Evolutionary conservation across 306 rosid genomes (phyloP).

Genomic region (cucumber (Cucumis sativus)): DNA sequence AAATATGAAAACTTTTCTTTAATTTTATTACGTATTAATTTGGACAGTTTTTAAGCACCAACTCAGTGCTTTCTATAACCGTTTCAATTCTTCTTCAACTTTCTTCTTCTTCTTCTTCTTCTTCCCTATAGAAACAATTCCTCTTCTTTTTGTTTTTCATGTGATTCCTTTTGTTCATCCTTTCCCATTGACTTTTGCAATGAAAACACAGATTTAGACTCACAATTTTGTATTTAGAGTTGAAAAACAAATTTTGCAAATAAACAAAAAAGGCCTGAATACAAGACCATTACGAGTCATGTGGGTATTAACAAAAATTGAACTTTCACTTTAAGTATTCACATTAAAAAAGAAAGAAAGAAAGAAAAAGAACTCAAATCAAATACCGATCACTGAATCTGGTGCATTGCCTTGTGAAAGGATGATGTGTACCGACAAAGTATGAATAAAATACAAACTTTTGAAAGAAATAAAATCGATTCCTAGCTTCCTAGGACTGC

Average conservation of each 20-base stretch:
- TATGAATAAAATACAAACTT: background rate
- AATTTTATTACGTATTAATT: too few relatives aligned
- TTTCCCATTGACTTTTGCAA: background rate
- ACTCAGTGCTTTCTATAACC: too few relatives aligned
- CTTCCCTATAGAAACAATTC: too few relatives aligned
- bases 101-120: too few relatives aligned
- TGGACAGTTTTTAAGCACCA: too few relatives aligned
- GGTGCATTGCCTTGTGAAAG: background rate
- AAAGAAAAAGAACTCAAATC: background rate
- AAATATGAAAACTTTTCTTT: too few relatives aligned
- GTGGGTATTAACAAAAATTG: background rate
- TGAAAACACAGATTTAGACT: too few relatives aligned
- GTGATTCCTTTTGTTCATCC: background rate
- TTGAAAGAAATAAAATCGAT: background rate
- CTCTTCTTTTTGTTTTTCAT: too few relatives aligned
- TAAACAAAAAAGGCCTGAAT: background rate
- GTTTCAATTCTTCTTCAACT: background rate
- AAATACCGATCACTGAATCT: background rate
- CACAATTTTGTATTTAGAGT: too few relatives aligned
- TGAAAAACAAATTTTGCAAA: background rate
- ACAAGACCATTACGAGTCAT: background rate
- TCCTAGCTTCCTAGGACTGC: background rate
- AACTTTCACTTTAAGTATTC: background rate
- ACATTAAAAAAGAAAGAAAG: background rate
- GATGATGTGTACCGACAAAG: background rate